Evolutionary conservation across 305 asterid genomes (phyloP).

Genomic region (Rubia tinctorum): DNA sequence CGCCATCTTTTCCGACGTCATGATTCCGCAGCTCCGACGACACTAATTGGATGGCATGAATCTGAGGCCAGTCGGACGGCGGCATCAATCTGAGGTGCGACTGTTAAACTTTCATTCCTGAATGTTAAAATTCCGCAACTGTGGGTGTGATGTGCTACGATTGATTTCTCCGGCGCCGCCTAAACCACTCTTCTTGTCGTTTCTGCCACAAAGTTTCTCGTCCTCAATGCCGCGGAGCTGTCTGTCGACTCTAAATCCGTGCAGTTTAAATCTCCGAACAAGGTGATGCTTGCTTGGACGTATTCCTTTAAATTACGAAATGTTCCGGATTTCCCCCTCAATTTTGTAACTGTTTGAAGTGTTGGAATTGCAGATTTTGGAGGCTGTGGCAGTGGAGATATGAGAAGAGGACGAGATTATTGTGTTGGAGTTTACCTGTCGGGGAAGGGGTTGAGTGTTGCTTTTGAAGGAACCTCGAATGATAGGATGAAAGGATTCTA

Average conservation of each 20-base stretch:
- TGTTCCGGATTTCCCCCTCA: not conserved
- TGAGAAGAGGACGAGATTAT: conserved; percentile 71
- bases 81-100: no score
- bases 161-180: conserved; percentile 81
- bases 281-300: conserved; percentile 34
- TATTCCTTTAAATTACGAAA: not conserved
- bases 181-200: conserved; percentile 60
- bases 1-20: no score
- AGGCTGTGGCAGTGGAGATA: conserved; percentile 53
- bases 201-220: conserved; percentile 64
- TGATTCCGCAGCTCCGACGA: no score
- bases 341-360: not conserved
- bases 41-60: no score
- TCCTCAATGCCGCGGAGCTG: conserved; percentile 84
- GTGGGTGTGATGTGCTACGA: no score
- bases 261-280: conserved; percentile 39
- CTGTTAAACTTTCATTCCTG: no score
- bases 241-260: conserved; percentile 54
- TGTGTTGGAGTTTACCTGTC: conserved; percentile 56
- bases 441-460: conserved; percentile 70
- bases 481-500: conserved; percentile 98
- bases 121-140: no score
- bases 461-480: conserved; percentile 76
- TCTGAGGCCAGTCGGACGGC: no score
- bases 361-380: conserved; percentile 39